A percentile compares a stretch with the other conserved stretches of the same genome.
These are phyloP conservation scores for Torulaspora quercuum DNA, from an alignment of 805 yeast genomes.

Conservation along the genomic window DNA sequence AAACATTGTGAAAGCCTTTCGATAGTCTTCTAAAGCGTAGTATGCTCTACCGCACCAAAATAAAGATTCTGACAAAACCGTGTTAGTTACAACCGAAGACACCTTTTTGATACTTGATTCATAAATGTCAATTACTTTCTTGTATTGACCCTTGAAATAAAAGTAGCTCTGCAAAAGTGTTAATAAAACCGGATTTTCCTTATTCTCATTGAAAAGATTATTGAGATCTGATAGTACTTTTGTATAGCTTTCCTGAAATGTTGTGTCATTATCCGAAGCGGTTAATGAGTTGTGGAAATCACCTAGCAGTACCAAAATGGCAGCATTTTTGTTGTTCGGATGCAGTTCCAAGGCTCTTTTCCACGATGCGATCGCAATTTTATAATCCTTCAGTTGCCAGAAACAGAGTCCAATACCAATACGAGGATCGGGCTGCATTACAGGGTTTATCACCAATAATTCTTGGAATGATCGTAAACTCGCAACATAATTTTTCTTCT, in stretches of 20 bases:
- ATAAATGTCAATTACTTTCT: conserved; percentile 54
- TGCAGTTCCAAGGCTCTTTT: conserved; percentile 67
- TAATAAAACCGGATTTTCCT: conserved; percentile 58
- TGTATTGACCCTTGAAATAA: conserved; percentile 63
- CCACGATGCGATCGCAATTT: conserved; percentile 81
- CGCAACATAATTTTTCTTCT: conserved; percentile 64
- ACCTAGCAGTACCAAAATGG: conserved; percentile 62
- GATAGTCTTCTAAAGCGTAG: conserved; percentile 56
- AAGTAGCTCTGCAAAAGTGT: conserved; percentile 66
- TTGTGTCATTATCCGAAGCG: conserved; percentile 46
- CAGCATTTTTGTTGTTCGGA: conserved; percentile 56
- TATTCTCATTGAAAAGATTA: conserved; percentile 38
- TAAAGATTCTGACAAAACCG: conserved; percentile 55
- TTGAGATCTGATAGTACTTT: conserved; percentile 50
- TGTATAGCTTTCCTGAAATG: conserved; percentile 58
- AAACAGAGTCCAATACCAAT: conserved; percentile 92
- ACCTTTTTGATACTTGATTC: conserved; percentile 44
- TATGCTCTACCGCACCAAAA: conserved; percentile 86
- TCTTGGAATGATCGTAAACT: conserved; percentile 84
- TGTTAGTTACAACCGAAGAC: conserved; percentile 35
- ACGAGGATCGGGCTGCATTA: conserved; percentile 85
- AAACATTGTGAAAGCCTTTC: conserved; percentile 68
- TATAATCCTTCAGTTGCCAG: conserved; percentile 79
- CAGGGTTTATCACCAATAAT: conserved; percentile 69
- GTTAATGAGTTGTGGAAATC: conserved; percentile 61